phyloP scores from a whole-genome alignment of 768 basidiomycete species.

The Phallus indusiatus region DNA sequence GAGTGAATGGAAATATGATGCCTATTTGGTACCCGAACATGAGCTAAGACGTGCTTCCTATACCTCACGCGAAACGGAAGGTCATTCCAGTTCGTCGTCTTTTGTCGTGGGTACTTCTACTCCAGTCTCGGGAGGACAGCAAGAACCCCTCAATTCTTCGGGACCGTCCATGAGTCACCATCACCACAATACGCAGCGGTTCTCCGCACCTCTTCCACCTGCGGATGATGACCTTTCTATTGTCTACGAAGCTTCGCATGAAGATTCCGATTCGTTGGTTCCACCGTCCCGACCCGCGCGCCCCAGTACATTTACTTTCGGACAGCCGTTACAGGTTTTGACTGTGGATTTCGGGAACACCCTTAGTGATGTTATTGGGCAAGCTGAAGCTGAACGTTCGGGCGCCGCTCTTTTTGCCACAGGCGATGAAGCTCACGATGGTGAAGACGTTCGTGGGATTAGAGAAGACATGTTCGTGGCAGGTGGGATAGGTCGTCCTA shows the following conservation, averaged over 20 bases:
- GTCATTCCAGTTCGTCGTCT: background rate
- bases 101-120: background rate
- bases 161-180: background rate
- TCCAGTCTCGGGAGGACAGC: background rate
- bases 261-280: slow-evolving; percentile 5
- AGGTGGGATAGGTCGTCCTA: slow-evolving; percentile 5
- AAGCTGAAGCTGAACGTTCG: background rate
- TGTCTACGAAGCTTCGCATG: slow-evolving; percentile 8
- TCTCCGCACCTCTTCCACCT: slow-evolving; percentile 1
- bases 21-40: background rate
- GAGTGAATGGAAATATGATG: background rate
- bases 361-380: background rate
- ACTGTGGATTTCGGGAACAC: background rate
- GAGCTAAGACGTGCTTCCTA: background rate
- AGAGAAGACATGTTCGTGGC: slow-evolving; percentile 7
- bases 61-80: background rate
- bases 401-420: background rate
- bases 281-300: slow-evolving; percentile 1
- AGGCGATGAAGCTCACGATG: background rate
- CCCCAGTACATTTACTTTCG: background rate
- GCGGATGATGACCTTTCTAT: slow-evolving; percentile 10
- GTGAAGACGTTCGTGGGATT: background rate
- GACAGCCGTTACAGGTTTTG: background rate
- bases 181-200: background rate
- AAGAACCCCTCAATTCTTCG: background rate